Evolutionary conservation across 306 rosid species (phyloP), one percentile per base, ranked within the genome.

Genomic region (Quercus gilva): DNA sequence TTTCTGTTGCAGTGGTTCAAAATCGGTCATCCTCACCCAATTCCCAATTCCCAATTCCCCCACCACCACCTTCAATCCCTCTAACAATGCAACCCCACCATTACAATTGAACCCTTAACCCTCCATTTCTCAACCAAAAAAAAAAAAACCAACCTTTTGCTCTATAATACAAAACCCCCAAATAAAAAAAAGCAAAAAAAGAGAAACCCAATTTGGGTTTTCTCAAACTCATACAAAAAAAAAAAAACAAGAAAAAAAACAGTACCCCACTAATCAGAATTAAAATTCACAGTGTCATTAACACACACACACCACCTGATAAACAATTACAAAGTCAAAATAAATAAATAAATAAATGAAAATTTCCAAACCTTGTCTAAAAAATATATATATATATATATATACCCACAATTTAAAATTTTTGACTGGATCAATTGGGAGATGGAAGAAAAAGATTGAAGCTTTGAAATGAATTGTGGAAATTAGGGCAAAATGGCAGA

Each of bases 1-100:
- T 87, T 96, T 96, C 92, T 91, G 99, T 85, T 91, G 97, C 67
- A 90, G 87, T 56, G 92, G 85, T 84, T 91, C 91, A 89, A 82
- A 83, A 79, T 93, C 99, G 28, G 98, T 91, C 99, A 96, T 96
- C 79, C 84, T 82, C 78, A 53, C 75, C 86, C 79, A 85, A 81
- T 76, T 77, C 67, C 84, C 56, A 52, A 37, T 37, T 37, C 43
- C 84, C 57, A 52, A 37, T 41, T 41, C 12, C 45, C 12, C 79
- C 76, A 60, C 76, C 71, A 80, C 87, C 81, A 80, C 81, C 69
- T 82, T 73, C 63, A 69, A 80, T n/a, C 78, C 86, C 79, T 58
- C 75, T 60, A 76, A 81, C 73, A 69, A 73, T 78, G 82, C 82
- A 70, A 69, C 6, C 25, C 53, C 70, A 80, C 79, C 71, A 76